A percentile compares a stretch with the other conserved stretches of the same genome.
phyloP scores from a whole-genome alignment of 2,329 filamentous ascomycete genomes.

The Scedosporium aurantiacum region DNA sequence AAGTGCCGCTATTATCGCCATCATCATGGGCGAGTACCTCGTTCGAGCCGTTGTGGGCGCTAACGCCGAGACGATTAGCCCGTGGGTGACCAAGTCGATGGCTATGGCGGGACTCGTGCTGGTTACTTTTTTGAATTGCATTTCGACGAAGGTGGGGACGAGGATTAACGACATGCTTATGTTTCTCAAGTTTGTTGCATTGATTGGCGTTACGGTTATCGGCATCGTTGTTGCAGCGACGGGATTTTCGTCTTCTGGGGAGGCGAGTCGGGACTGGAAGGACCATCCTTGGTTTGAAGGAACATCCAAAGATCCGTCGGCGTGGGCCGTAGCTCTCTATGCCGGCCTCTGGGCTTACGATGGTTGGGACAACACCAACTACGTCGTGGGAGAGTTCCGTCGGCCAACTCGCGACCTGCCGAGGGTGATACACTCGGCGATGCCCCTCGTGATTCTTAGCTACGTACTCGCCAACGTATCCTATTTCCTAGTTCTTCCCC shows the following conservation, averaged over 20 bases:
- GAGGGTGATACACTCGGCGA: slow-evolving; percentile 88
- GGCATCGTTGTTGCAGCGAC: slow-evolving; percentile 85
- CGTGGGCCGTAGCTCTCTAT: slow-evolving; percentile 90
- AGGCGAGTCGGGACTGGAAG: slow-evolving; percentile 78
- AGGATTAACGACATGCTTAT: slow-evolving; percentile 86
- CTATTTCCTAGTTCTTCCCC: slow-evolving; percentile 88
- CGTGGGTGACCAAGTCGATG: slow-evolving; percentile 84
- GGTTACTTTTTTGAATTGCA: slow-evolving; percentile 78
- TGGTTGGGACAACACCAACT: slow-evolving; percentile 99
- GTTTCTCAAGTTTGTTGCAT: slow-evolving; percentile 89
- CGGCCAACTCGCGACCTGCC: slow-evolving; percentile 84
- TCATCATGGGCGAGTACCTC: slow-evolving; percentile 98
- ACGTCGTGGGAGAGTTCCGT: slow-evolving; percentile 93
- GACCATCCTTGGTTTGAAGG: slow-evolving; percentile 77
- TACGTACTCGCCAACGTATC: slow-evolving; percentile 87
- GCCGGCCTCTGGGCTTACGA: slow-evolving; percentile 97
- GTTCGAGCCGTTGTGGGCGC: slow-evolving; percentile 77
- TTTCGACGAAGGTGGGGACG: slow-evolving; percentile 82
- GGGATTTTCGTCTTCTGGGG: slow-evolving; percentile 65
- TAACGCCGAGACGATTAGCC: slow-evolving; percentile 68
- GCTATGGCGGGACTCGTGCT: slow-evolving; percentile 64
- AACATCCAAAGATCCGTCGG: slow-evolving; percentile 67
- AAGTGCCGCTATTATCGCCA: slow-evolving; percentile 84
- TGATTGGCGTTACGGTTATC: slow-evolving; percentile 75
- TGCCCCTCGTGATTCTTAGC: slow-evolving; percentile 82